Evolutionary conservation across 1,139 yeast species (phyloP).

Genomic region (Kurtzmaniella quercitrusa): DNA sequence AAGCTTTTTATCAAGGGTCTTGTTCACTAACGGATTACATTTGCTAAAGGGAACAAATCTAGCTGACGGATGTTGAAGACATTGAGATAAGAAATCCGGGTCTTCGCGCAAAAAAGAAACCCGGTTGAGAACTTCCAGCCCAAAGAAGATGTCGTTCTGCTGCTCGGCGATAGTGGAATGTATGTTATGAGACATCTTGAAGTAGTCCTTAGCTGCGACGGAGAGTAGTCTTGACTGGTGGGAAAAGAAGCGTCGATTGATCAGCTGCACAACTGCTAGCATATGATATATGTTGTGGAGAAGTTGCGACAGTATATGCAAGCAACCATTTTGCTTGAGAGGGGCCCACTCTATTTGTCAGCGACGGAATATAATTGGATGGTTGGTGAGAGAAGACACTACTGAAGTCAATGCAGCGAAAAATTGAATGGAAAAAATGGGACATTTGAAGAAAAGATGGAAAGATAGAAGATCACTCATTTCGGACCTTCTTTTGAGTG

Average conservation of each 20-base stretch:
- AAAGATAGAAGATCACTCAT: too few species aligned
- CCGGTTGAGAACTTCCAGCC: constrained; percentile 65
- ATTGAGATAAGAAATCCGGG: constrained; percentile 49
- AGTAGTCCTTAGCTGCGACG: background rate
- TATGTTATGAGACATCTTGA: constrained; percentile 13
- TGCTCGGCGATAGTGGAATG: constrained; percentile 16
- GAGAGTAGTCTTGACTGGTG: background rate
- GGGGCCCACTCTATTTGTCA: background rate
- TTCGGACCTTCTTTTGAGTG: too few species aligned
- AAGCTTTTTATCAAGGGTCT: constrained; percentile 24
- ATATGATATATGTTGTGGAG: background rate
- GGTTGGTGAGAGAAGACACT: background rate
- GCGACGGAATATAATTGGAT: background rate
- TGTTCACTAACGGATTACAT: constrained; percentile 35
- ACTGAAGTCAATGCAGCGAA: too few species aligned
- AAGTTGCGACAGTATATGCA: background rate
- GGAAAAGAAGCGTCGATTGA: background rate
- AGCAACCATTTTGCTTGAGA: background rate
- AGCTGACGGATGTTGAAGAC: constrained; percentile 50
- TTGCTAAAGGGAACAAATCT: constrained; percentile 50
- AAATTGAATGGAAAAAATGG: too few species aligned
- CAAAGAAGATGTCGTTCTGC: constrained; percentile 37
- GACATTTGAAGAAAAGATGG: too few species aligned
- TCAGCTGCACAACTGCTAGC: background rate
- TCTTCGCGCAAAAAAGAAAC: constrained; percentile 77